Evolutionary conservation across 2,329 filamentous ascomycete species (phyloP).

Genomic region (Colletotrichum orchidophilum): DNA sequence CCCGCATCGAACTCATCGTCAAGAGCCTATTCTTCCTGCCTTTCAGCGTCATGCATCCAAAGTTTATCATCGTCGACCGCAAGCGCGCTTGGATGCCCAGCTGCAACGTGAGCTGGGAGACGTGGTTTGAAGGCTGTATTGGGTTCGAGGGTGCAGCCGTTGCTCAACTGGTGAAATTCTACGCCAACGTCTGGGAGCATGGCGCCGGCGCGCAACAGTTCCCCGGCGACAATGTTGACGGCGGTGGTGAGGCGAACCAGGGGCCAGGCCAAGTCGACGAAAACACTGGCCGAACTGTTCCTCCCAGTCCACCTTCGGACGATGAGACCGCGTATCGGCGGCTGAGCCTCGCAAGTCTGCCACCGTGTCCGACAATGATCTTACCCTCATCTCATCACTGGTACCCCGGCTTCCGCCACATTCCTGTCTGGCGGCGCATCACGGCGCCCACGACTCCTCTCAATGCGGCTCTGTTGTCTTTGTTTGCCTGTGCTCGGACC

Average conservation of each 20-base stretch:
- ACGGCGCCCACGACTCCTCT: constrained; percentile 71
- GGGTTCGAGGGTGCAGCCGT: constrained; percentile 72
- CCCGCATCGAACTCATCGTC: constrained; percentile 72
- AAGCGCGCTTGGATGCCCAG: constrained; percentile 75
- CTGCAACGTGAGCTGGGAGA: constrained; percentile 87
- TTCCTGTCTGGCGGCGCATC: constrained; percentile 62
- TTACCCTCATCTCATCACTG: constrained; percentile 79
- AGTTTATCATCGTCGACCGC: constrained; percentile 80
- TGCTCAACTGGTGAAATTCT: constrained; percentile 71
- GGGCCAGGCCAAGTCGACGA: not conserved
- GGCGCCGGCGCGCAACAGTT: not conserved
- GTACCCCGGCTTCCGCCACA: constrained; percentile 70
- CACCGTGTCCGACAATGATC: constrained; percentile 64
- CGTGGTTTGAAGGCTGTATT: constrained; percentile 85
- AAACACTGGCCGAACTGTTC: not conserved
- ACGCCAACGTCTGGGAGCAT: constrained; percentile 71
- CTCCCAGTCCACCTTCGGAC: not conserved
- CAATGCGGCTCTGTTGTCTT: constrained; percentile 70
- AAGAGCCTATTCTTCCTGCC: constrained; percentile 84
- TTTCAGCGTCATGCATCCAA: constrained; percentile 88
- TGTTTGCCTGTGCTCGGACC: constrained; percentile 66
- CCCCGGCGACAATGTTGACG: not conserved
- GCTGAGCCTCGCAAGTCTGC: constrained; percentile 28
- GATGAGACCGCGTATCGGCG: constrained; percentile 22
- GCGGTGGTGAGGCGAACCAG: not conserved